Evolutionary conservation across 2,329 filamentous ascomycete genomes (phyloP).

Genomic region (Endocalyx cinctus): DNA sequence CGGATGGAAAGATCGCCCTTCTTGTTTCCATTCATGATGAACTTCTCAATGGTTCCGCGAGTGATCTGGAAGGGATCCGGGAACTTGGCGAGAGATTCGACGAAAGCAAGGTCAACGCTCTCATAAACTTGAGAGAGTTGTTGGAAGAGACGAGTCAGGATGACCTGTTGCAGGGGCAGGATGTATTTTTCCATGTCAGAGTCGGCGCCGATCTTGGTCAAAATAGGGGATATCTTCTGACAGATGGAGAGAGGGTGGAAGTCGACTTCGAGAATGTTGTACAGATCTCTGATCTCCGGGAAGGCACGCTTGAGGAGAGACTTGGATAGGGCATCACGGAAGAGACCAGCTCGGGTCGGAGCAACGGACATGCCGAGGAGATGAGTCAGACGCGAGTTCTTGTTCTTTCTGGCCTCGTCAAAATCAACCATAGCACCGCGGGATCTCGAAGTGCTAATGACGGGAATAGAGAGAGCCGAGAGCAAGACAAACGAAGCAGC

Average conservation of each 20-base stretch:
- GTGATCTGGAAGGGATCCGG: conserved; percentile 94
- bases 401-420: conserved; percentile 96
- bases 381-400: conserved; percentile 95
- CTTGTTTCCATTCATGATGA: conserved; percentile 99
- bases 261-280: conserved; percentile 98
- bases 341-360: conserved; percentile 82
- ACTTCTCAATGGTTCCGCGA: conserved; percentile 92
- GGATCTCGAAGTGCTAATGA: conserved; percentile 97
- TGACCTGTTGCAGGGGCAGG: conserved; percentile 92
- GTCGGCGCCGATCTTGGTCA: conserved; percentile 88
- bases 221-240: conserved; percentile 96
- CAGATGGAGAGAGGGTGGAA: conserved; percentile 99
- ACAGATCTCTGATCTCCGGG: conserved; percentile 92
- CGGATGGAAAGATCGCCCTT: conserved; percentile 97
- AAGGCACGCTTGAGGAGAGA: conserved; percentile 86
- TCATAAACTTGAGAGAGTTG: conserved; percentile 99
- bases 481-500: conserved; percentile 93
- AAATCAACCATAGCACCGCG: conserved; percentile 94
- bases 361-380: conserved; percentile 88
- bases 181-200: conserved; percentile 98
- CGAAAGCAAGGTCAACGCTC: conserved; percentile 90
- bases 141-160: conserved; percentile 96
- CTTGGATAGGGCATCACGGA: conserved; percentile 95
- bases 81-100: conserved; percentile 90
- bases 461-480: conserved; percentile 93